These are phyloP conservation scores for Stylonectria norvegica DNA, from an alignment of 2,329 filamentous ascomycete species.

Conservation along the genomic window DNA sequence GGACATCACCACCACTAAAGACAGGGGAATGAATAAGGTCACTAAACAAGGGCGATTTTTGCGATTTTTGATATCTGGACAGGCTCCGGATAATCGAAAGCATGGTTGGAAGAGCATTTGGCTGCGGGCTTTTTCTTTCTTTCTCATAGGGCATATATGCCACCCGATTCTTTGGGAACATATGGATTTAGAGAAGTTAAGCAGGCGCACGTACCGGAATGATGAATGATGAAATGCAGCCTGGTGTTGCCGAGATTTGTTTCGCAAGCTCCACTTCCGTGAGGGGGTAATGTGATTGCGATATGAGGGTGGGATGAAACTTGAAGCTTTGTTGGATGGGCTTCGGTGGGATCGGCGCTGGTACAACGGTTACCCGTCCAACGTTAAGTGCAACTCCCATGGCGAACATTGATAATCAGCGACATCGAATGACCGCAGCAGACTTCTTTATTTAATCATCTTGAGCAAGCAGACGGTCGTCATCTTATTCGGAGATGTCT, in stretches of 20 bases:
- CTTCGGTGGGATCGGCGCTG: too few species aligned
- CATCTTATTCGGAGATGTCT: slow-evolving; percentile 12
- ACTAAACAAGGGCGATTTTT: slow-evolving; percentile 17
- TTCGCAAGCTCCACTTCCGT: slow-evolving; percentile 11
- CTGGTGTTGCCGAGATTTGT: slow-evolving; percentile 13
- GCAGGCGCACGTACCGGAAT: slow-evolving; percentile 29
- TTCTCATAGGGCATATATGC: slow-evolving; percentile 33
- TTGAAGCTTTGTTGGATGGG: too few species aligned
- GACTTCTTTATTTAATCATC: too few species aligned
- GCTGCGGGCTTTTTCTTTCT: slow-evolving; percentile 30
- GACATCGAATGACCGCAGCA: too few species aligned
- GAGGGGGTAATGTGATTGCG: slow-evolving; percentile 6
- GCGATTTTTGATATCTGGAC: slow-evolving; percentile 31
- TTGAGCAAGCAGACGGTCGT: too few species aligned
- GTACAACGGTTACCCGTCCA: too few species aligned
- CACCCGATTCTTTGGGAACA: slow-evolving; percentile 31
- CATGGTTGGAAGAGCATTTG: slow-evolving; percentile 36
- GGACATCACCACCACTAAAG: slow-evolving; percentile 25
- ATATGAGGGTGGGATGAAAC: too few species aligned
- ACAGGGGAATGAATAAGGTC: slow-evolving; percentile 12
- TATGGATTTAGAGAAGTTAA: slow-evolving; percentile 31
- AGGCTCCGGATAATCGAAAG: slow-evolving; percentile 34
- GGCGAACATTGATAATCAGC: too few species aligned
- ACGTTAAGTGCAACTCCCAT: too few species aligned
- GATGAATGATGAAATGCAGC: slow-evolving; percentile 25